Evolutionary conservation across 2,329 filamentous ascomycete species (phyloP).

Genomic region (Fonsecaea pedrosoi): DNA sequence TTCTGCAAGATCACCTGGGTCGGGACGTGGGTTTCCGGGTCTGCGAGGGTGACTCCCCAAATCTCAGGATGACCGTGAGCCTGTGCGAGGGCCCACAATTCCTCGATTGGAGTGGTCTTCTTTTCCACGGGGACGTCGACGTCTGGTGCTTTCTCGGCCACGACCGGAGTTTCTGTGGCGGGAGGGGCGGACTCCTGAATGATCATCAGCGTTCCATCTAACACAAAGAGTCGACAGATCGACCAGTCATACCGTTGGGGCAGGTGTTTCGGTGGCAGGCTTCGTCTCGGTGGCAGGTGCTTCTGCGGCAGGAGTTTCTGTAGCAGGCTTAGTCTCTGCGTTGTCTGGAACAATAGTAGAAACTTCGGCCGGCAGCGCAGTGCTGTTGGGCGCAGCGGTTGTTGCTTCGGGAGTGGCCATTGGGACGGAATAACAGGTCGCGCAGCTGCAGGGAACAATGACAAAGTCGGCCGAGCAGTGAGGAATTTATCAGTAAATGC

Average conservation of each 20-base stretch:
- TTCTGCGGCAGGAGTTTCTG: neutral
- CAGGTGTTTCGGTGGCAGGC: conserved; percentile 5
- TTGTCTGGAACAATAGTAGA: conserved; percentile 27
- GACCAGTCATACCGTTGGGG: conserved; percentile 6
- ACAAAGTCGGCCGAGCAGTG: neutral
- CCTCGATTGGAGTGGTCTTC: conserved; percentile 32
- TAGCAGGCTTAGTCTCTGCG: conserved; percentile 5
- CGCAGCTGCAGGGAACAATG: neutral
- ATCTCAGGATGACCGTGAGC: conserved; percentile 71
- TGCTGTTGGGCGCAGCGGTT: conserved; percentile 33
- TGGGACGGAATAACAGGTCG: neutral
- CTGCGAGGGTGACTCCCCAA: conserved; percentile 77
- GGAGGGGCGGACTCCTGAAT: conserved; percentile 8
- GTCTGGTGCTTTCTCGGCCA: conserved; percentile 17
- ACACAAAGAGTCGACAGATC: neutral
- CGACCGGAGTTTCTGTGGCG: conserved; percentile 28
- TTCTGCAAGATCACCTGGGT: conserved; percentile 88
- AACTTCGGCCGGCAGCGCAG: conserved; percentile 26
- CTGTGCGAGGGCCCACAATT: conserved; percentile 40
- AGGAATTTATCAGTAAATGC: neutral
- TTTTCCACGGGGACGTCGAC: conserved; percentile 23
- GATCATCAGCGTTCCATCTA: conserved; percentile 17
- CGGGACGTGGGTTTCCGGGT: conserved; percentile 63
- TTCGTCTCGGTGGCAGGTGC: neutral
- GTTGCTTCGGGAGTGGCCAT: conserved; percentile 21